Percentiles rank a stretch among this genome's conserved stretches.
Evolutionary conservation across 345 rosid genomes (phyloP).

Genomic region (Bretschneidera sinensis): DNA sequence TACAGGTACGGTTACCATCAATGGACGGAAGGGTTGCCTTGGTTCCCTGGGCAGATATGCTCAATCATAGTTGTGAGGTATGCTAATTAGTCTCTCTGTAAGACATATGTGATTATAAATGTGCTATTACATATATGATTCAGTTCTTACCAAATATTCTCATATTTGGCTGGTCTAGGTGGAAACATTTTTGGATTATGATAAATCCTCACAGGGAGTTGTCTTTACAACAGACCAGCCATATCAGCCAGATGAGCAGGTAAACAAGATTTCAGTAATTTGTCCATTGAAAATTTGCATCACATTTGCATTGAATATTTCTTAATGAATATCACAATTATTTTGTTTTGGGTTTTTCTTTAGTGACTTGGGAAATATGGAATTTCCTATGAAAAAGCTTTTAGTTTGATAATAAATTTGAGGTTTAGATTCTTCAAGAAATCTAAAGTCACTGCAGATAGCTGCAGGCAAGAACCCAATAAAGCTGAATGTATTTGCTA

Average conservation of each 20-base stretch:
- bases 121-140: constrained; percentile 1
- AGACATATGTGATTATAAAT: constrained; percentile 3
- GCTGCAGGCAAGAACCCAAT: neutral
- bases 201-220: constrained; percentile 79
- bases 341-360: too few relatives aligned
- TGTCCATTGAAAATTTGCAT: constrained; percentile 3
- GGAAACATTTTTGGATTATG: constrained; percentile 89
- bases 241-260: constrained; percentile 99
- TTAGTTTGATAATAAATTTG: neutral
- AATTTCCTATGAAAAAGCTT: neutral
- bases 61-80: constrained; percentile 95
- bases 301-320: neutral
- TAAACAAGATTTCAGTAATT: constrained; percentile 27
- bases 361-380: neutral
- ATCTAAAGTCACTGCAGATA: neutral
- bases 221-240: constrained; percentile 73
- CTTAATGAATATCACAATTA: neutral
- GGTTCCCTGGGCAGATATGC: constrained; percentile 99
- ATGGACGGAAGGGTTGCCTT: constrained; percentile 90
- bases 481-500: neutral
- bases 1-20: constrained; percentile 85
- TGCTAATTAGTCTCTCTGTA: constrained; percentile 6
- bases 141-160: constrained; percentile 10
- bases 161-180: constrained; percentile 45
- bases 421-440: neutral